Evolutionary conservation across 192 early-diverging fungal genomes (phyloP), one percentile per base, ranked within the genome.

Genomic region (Endogone sp.): DNA sequence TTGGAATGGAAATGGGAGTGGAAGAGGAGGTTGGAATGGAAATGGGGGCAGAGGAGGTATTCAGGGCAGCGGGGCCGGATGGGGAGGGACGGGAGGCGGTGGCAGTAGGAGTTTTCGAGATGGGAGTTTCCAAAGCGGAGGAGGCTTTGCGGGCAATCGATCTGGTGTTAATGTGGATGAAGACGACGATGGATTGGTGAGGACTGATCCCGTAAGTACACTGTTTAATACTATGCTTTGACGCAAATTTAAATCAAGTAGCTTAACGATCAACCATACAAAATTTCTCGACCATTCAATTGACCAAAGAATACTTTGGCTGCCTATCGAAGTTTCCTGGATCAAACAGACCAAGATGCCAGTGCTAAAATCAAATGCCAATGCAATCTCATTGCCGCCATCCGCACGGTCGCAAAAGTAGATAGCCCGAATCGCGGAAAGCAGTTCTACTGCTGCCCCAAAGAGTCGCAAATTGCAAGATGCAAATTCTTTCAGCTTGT

Each of bases 401-500:
- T 60, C 3, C 28, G 37, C 1, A 69, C n/a, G 28, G 60, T 69
- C 23, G 30, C 27, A 9, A 69, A 69, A n/a, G 60, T 57, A 0
- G 30, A 31, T 26, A 69, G 30, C 9, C 28, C 31, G n/a, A 58
- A 69, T 21, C 30, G n/a, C 2, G 67, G 67, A 55, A 69, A 60
- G 23, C 57, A 60, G 67, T 69, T 60, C 11, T 69, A 60, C 23
- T 22, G 57, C 49, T 69, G 67, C 27, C 57, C 57, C 3, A 28
- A 69, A 60, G 57, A 69, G 32, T 60, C 57, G 23, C 29, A 31
- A 25, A 32, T 69, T 9, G 29, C 67, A 32, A 56, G 67, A 2
- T 69, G 67, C 31, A 58, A 61, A 16, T 69, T 32, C 60, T 69
- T 62, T 56, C 37, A 69, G 32, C 31, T 69, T 16, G 28, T 61